Percentiles rank a stretch among this genome's conserved stretches.
phyloP scores from a whole-genome alignment of 768 basidiomycete species.

The Rhizopogon roseolus region DNA sequence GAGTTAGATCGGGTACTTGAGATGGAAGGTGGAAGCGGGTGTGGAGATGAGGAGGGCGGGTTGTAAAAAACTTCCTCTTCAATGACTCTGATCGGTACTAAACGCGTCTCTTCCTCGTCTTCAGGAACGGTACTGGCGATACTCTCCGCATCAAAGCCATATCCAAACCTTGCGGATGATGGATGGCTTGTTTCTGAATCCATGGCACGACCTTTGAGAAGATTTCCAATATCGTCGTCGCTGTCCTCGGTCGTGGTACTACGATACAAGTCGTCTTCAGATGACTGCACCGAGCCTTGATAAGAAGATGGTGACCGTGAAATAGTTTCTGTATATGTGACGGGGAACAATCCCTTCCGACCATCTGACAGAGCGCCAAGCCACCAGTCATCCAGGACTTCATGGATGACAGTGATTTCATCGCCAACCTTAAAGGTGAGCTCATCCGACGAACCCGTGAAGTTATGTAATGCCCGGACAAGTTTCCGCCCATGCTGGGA shows the following conservation, averaged over 20 bases:
- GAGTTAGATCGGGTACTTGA: slow-evolving; percentile 20
- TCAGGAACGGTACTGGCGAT: slow-evolving; percentile 38
- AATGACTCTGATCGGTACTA: slow-evolving; percentile 23
- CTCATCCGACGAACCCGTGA: slow-evolving; percentile 72
- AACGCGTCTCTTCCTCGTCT: slow-evolving; percentile 39
- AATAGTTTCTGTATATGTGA: slow-evolving; percentile 58
- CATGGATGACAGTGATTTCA: slow-evolving; percentile 69
- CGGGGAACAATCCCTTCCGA: slow-evolving; percentile 76
- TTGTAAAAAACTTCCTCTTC: slow-evolving; percentile 19
- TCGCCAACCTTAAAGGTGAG: slow-evolving; percentile 70
- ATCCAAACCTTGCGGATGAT: slow-evolving; percentile 11
- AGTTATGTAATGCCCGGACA: slow-evolving; percentile 73
- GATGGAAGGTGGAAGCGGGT: slow-evolving; percentile 12
- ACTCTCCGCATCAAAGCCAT: slow-evolving; percentile 31
- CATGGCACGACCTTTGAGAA: slow-evolving; percentile 8
- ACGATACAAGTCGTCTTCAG: slow-evolving; percentile 11
- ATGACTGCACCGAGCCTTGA: slow-evolving; percentile 28
- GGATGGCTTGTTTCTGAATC: slow-evolving; percentile 3
- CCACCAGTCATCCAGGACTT: slow-evolving; percentile 91
- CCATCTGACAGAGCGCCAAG: slow-evolving; percentile 68
- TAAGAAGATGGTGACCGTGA: background rate
- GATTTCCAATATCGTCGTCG: slow-evolving; percentile 16
- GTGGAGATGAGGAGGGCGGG: slow-evolving; percentile 10
- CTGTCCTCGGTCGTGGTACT: slow-evolving; percentile 11
- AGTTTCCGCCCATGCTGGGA: slow-evolving; percentile 46